phyloP scores from a whole-genome alignment of 176 grass and related monocot genomes.

The Themeda triandra region DNA sequence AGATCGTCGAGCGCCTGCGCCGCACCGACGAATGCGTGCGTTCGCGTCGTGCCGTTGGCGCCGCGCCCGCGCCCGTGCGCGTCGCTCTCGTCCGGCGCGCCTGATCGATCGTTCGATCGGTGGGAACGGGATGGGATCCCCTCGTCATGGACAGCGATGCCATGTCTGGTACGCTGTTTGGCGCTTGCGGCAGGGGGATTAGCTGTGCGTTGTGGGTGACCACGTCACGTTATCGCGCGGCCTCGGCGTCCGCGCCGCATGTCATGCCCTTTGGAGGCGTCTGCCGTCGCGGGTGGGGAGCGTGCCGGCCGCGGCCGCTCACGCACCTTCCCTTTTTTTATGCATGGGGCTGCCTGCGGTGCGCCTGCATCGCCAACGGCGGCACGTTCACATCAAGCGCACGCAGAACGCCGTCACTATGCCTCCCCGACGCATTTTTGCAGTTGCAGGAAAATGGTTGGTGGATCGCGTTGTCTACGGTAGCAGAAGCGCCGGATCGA shows the following conservation, averaged over 20 bases:
- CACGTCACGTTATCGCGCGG: constrained; percentile 20
- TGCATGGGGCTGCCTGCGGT: not conserved
- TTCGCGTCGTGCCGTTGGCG: not conserved
- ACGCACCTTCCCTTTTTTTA: not conserved
- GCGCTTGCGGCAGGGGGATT: not conserved
- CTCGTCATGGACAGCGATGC: not conserved
- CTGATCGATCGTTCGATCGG: not conserved
- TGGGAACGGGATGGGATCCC: not conserved
- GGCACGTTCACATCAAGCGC: not conserved
- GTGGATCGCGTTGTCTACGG: too few species aligned
- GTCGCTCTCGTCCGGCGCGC: not conserved
- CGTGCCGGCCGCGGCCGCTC: not conserved
- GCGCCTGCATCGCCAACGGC: not conserved
- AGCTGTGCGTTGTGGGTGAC: not conserved
- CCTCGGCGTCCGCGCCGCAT: not conserved
- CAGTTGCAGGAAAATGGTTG: too few species aligned
- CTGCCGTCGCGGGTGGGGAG: not conserved
- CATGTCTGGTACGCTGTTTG: not conserved
- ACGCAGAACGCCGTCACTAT: too few species aligned
- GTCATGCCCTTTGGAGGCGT: not conserved
- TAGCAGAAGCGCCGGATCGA: too few species aligned
- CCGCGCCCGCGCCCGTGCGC: not conserved
- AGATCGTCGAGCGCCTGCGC: not conserved
- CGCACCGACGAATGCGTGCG: not conserved
- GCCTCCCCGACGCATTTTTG: not conserved